A percentile compares a stretch with the other conserved stretches of the same genome.
Evolutionary conservation across 2,329 filamentous ascomycete genomes (phyloP).

Genomic region (Fonsecaea erecta): DNA sequence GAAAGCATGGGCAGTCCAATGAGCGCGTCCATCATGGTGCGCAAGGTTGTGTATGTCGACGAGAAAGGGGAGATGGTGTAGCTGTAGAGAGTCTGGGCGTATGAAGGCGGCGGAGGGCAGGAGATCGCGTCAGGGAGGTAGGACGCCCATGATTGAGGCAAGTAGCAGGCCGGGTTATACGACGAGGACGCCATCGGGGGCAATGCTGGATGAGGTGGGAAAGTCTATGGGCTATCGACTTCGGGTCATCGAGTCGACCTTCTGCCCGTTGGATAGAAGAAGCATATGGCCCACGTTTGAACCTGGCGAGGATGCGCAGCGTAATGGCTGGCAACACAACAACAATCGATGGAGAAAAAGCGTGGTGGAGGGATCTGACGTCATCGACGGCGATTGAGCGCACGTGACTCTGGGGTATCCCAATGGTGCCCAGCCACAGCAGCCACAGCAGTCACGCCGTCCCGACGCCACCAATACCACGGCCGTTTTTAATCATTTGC

Average conservation of each 20-base stretch:
- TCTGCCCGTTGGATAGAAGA: too few species aligned
- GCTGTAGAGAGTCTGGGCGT: conserved; percentile 30
- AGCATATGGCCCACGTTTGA: too few species aligned
- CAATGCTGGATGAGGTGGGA: not conserved
- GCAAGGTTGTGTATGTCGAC: conserved; percentile 34
- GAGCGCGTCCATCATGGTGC: conserved; percentile 62
- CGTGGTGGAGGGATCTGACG: not conserved
- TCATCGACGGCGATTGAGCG: not conserved
- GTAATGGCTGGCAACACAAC: not conserved
- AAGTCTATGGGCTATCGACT: not conserved
- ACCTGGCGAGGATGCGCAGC: not conserved
- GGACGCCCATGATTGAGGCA: conserved; percentile 33
- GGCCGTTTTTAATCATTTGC: not conserved
- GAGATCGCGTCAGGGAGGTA: conserved; percentile 35
- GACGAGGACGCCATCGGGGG: conserved; percentile 18
- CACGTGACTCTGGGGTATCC: not conserved
- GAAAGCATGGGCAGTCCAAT: conserved; percentile 74
- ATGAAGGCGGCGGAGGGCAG: conserved; percentile 37
- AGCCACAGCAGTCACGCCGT: not conserved
- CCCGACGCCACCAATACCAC: not conserved
- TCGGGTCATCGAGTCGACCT: not conserved
- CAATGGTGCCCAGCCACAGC: not conserved
- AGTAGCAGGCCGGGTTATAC: conserved; percentile 37
- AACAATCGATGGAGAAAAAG: not conserved
- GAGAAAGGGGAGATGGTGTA: conserved; percentile 35